Percentiles rank a stretch among this genome's conserved stretches.
These are phyloP conservation scores for Thermochaetoides thermophila DNA, from an alignment of 495 filamentous ascomycete species.

Conservation along the genomic window DNA sequence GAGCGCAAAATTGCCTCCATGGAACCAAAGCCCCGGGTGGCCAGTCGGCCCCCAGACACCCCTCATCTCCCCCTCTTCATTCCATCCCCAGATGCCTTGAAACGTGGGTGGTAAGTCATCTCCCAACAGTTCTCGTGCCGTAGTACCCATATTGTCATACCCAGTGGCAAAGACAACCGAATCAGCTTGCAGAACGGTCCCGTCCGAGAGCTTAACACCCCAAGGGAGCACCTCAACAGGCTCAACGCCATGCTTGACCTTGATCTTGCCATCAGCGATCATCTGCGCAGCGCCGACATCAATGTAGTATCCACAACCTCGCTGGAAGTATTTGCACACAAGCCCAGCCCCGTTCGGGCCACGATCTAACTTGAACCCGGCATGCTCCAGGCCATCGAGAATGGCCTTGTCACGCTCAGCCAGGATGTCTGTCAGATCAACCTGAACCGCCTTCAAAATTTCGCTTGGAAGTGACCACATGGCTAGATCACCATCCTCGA, in stretches of 20 bases:
- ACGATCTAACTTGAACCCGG: slow-evolving; percentile 53
- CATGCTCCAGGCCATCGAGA: slow-evolving; percentile 45
- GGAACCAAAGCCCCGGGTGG: slow-evolving; percentile 70
- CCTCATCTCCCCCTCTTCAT: slow-evolving; percentile 60
- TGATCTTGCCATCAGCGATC: slow-evolving; percentile 63
- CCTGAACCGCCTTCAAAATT: slow-evolving; percentile 41
- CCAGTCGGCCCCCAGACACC: slow-evolving; percentile 58
- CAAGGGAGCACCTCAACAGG: slow-evolving; percentile 43
- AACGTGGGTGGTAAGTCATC: slow-evolving; percentile 51
- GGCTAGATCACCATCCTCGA: slow-evolving; percentile 50
- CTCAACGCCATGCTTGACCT: slow-evolving; percentile 56
- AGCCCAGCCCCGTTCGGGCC: slow-evolving; percentile 54
- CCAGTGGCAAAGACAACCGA: slow-evolving; percentile 76
- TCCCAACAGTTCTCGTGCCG: slow-evolving; percentile 49
- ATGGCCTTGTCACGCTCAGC: slow-evolving; percentile 35
- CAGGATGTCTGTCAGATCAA: slow-evolving; percentile 34
- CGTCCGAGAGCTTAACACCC: slow-evolving; percentile 54
- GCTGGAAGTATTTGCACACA: slow-evolving; percentile 59
- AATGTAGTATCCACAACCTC: slow-evolving; percentile 69
- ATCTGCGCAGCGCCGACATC: slow-evolving; percentile 63
- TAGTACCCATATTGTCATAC: slow-evolving; percentile 64
- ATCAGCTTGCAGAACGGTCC: slow-evolving; percentile 53
- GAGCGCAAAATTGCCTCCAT: slow-evolving; percentile 66
- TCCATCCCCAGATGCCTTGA: slow-evolving; percentile 61
- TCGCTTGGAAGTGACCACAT: slow-evolving; percentile 40